A percentile compares a stretch with the other conserved stretches of the same genome.
Evolutionary conservation across 148 eudicot species (phyloP).

Genomic region (Vaccinium darrowii): DNA sequence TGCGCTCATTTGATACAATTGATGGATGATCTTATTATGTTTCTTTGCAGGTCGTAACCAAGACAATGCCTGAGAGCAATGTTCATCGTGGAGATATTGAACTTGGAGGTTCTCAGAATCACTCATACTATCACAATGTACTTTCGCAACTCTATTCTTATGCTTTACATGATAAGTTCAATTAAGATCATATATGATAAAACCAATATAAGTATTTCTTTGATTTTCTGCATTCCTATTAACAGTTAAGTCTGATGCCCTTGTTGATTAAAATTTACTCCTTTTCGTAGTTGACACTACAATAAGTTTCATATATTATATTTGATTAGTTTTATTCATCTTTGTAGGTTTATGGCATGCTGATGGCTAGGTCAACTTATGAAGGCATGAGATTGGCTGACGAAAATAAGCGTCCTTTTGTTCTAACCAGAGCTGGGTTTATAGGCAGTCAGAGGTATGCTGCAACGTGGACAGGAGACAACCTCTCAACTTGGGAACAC

Average conservation of each 20-base stretch:
- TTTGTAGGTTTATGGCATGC: slow-evolving; percentile 86
- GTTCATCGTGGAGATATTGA: slow-evolving; percentile 85
- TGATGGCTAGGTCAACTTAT: slow-evolving; percentile 95
- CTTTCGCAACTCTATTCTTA: not conserved
- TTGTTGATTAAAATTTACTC: not conserved
- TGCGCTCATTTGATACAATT: not conserved
- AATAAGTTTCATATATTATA: not conserved
- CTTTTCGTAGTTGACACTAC: not conserved
- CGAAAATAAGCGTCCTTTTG: slow-evolving; percentile 80
- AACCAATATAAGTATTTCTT: not conserved
- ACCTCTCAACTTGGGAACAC: slow-evolving; percentile 98
- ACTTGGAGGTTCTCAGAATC: slow-evolving; percentile 86
- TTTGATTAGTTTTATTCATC: not conserved
- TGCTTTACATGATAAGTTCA: slow-evolving; percentile 15
- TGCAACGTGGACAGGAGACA: slow-evolving; percentile 99
- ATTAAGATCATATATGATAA: not conserved
- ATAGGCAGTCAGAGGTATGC: slow-evolving; percentile 97
- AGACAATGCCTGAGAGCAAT: slow-evolving; percentile 96
- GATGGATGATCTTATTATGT: slow-evolving; percentile 7
- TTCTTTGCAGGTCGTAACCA: slow-evolving; percentile 57
- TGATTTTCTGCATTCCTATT: not conserved
- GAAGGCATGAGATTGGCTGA: slow-evolving; percentile 87
- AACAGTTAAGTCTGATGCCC: not conserved
- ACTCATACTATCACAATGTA: slow-evolving; percentile 93
- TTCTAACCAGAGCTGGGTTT: slow-evolving; percentile 96